Evolutionary conservation across 2,329 filamentous ascomycete species (phyloP).

Genomic region (Aspergillus proliferans): DNA sequence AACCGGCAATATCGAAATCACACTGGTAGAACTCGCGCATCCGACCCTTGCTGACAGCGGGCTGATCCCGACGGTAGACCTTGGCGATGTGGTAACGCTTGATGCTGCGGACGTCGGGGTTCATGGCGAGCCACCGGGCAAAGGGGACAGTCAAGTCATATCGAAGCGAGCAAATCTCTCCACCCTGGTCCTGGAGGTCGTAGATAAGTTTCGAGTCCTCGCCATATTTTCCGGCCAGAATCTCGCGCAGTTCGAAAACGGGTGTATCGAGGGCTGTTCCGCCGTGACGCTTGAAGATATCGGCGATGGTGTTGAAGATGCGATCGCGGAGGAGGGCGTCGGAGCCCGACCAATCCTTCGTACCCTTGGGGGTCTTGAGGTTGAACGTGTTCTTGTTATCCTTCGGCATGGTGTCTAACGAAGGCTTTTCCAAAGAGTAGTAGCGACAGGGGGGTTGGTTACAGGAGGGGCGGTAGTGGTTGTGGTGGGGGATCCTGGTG

Average conservation of each 20-base stretch:
- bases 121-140: slow-evolving; percentile 90
- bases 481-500: slow-evolving; percentile 14
- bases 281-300: slow-evolving; percentile 78
- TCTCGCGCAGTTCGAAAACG: slow-evolving; percentile 82
- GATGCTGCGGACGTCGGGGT: slow-evolving; percentile 71
- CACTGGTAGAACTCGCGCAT: slow-evolving; percentile 98
- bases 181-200: slow-evolving; percentile 79
- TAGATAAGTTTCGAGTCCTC: slow-evolving; percentile 92
- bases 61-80: slow-evolving; percentile 76
- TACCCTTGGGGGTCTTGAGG: slow-evolving; percentile 86
- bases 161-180: slow-evolving; percentile 74
- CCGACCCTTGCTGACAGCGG: slow-evolving; percentile 80
- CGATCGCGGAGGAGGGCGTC: slow-evolving; percentile 75
- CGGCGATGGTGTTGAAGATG: slow-evolving; percentile 69
- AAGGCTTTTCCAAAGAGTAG: slow-evolving; percentile 6
- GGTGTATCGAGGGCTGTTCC: slow-evolving; percentile 72
- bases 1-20: slow-evolving; percentile 89
- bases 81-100: slow-evolving; percentile 96
- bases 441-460: slow-evolving; percentile 1
- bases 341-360: slow-evolving; percentile 75
- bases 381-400: slow-evolving; percentile 48
- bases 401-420: slow-evolving; percentile 10
- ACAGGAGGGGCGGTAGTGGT: slow-evolving; percentile 7
- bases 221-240: slow-evolving; percentile 83
- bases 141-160: slow-evolving; percentile 89